Conservation (phyloP, 2,329 filamentous ascomycete species). For the Mycogone perniciosa region DNA sequence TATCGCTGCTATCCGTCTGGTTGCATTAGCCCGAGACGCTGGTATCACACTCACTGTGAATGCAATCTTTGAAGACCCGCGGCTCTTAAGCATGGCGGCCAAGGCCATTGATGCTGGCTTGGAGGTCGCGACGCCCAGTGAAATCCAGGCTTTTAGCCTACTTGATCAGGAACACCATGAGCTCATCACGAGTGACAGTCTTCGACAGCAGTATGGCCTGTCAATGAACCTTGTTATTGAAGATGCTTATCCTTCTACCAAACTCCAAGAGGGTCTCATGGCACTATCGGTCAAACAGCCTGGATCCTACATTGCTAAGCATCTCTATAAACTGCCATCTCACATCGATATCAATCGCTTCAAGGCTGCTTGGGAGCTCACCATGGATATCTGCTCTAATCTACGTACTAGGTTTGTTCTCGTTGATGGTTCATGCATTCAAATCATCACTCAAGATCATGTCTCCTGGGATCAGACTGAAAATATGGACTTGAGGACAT, state of each 20-base stretch:
- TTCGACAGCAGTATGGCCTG: background rate
- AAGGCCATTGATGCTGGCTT: background rate
- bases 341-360: background rate
- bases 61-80: background rate
- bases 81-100: conserved; percentile 2
- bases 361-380: conserved; percentile 20
- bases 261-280: conserved; percentile 5
- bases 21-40: background rate
- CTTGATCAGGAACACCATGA: background rate
- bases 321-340: conserved; percentile 8
- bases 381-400: conserved; percentile 2
- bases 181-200: background rate
- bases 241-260: conserved; percentile 5
- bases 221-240: background rate
- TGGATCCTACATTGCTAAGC: conserved; percentile 1
- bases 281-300: conserved; percentile 6
- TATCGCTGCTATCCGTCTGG: conserved; percentile 19
- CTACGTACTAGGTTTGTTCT: conserved; percentile 9
- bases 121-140: background rate
- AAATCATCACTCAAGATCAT: background rate
- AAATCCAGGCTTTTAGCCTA: background rate
- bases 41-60: background rate
- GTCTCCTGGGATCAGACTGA: background rate
- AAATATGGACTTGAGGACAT: background rate
- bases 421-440: background rate